Conservation (phyloP, 2,329 filamentous ascomycete genomes). For the Pezicula neosporulosa region DNA sequence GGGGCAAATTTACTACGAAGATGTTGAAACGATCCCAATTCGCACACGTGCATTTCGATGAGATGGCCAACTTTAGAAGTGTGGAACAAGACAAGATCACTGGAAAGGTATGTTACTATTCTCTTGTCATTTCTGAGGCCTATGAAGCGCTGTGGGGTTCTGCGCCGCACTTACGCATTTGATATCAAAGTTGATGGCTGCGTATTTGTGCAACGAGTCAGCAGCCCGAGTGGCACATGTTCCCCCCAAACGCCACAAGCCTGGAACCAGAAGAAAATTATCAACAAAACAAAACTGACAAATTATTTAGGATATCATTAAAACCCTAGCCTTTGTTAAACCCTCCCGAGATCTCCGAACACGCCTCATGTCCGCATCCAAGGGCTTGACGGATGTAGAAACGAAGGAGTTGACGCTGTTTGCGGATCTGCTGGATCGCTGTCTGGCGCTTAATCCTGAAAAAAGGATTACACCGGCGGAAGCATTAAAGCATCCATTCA, state of each 20-base stretch:
- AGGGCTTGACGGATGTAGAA: conserved; percentile 71
- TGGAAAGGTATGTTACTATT: conserved; percentile 58
- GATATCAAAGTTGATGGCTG: conserved; percentile 6
- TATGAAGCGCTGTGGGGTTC: not conserved
- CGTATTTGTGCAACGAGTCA: not conserved
- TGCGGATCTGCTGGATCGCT: conserved; percentile 83
- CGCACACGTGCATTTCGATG: conserved; percentile 77
- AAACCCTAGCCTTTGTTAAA: conserved; percentile 67
- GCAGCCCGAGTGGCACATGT: not conserved
- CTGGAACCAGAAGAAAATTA: too few relatives aligned
- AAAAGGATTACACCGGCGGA: conserved; percentile 85
- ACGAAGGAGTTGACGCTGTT: conserved; percentile 78
- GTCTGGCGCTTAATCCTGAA: conserved; percentile 85
- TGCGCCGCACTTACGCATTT: conserved; percentile 4
- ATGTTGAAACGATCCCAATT: conserved; percentile 80
- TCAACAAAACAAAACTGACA: not conserved
- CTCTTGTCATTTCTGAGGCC: conserved; percentile 3
- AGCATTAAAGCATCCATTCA: conserved; percentile 86
- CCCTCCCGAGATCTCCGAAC: conserved; percentile 79
- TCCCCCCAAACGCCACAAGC: not conserved
- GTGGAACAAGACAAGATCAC: conserved; percentile 85
- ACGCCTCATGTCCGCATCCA: conserved; percentile 70
- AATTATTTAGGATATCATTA: conserved; percentile 55
- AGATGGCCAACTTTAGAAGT: conserved; percentile 78
- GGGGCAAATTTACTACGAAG: conserved; percentile 88